Evolutionary conservation across 139 green algal genomes (phyloP).

Genomic region (Eudorina sp.): DNA sequence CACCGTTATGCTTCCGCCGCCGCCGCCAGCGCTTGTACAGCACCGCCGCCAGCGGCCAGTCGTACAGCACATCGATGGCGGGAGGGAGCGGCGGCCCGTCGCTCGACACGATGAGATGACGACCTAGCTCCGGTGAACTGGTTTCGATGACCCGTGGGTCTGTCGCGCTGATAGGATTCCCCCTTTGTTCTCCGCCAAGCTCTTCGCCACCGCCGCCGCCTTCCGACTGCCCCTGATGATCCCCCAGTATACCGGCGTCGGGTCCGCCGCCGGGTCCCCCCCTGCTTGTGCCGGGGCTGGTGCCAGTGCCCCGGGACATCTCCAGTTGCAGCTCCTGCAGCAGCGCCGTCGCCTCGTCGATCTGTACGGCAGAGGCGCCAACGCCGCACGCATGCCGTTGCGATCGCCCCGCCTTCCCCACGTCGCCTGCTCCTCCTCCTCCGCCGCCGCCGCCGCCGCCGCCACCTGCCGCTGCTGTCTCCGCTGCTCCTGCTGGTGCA

Average conservation of each 20-base stretch:
- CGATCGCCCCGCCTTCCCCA: no score
- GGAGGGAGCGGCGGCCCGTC: constrained; percentile 4
- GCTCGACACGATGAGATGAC: constrained; percentile 18
- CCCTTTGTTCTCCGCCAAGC: not conserved
- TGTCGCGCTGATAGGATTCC: not conserved
- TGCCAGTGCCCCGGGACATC: not conserved
- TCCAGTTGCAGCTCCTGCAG: constrained; percentile 21
- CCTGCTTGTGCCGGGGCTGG: not conserved
- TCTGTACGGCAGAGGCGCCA: not conserved
- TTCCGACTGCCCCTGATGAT: no score
- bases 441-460: not conserved
- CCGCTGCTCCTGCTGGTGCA: not conserved
- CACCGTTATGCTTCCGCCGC: no score
- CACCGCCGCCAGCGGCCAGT: constrained; percentile 51
- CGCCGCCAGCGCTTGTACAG: constrained; percentile 50
- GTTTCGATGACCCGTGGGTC: not conserved
- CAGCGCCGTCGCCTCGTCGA: not conserved
- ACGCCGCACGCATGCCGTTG: no score
- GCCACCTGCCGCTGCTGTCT: not conserved
- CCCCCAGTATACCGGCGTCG: no score
- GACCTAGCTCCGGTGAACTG: not conserved
- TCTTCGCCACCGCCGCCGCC: not conserved
- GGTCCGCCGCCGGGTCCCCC: not conserved
- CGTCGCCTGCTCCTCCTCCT: no score
- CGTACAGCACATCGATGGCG: constrained; percentile 51